Percentiles rank a stretch among this genome's conserved stretches.
Conservation (phyloP, 331 rosid species). For the Prunus yedoensis region DNA sequence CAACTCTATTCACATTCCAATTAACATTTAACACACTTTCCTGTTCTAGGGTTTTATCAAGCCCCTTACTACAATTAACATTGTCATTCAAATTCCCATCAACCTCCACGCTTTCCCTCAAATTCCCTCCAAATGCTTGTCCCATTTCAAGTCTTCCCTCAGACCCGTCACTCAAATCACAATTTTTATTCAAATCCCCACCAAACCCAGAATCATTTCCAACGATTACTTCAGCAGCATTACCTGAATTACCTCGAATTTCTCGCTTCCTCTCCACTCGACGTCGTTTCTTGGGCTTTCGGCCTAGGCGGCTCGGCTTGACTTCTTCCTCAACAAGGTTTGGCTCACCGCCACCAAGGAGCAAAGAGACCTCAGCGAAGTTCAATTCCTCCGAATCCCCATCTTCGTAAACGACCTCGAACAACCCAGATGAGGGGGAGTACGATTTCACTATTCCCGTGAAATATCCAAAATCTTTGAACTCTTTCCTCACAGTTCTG, state of each 20-base stretch:
- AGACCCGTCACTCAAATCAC: constrained; percentile 27
- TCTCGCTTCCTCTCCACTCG: constrained; percentile 34
- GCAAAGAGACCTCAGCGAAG: constrained; percentile 43
- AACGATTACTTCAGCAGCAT: constrained; percentile 29
- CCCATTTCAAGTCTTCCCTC: constrained; percentile 21
- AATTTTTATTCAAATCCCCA: constrained; percentile 32
- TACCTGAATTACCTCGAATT: constrained; percentile 44
- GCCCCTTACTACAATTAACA: constrained; percentile 28
- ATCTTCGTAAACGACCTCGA: constrained; percentile 58
- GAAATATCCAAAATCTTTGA: constrained; percentile 42
- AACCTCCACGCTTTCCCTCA: constrained; percentile 17
- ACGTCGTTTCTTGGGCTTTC: constrained; percentile 74
- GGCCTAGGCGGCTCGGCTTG: constrained; percentile 37
- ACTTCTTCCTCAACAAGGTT: constrained; percentile 27
- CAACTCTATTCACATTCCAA: constrained; percentile 28
- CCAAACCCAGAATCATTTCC: constrained; percentile 35
- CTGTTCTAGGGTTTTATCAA: constrained; percentile 22
- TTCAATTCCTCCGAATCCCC: constrained; percentile 73
- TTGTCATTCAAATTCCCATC: constrained; percentile 40
- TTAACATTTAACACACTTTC: constrained; percentile 23
- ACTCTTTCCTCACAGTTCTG: constrained; percentile 54
- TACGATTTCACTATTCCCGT: constrained; percentile 77
- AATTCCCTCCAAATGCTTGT: constrained; percentile 41
- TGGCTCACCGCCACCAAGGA: constrained; percentile 33
- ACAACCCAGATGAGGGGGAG: constrained; percentile 54